Evolutionary conservation across 306 rosid genomes (phyloP), one percentile per base, ranked within the genome.

Genomic region (Adenanthera pavonina): DNA sequence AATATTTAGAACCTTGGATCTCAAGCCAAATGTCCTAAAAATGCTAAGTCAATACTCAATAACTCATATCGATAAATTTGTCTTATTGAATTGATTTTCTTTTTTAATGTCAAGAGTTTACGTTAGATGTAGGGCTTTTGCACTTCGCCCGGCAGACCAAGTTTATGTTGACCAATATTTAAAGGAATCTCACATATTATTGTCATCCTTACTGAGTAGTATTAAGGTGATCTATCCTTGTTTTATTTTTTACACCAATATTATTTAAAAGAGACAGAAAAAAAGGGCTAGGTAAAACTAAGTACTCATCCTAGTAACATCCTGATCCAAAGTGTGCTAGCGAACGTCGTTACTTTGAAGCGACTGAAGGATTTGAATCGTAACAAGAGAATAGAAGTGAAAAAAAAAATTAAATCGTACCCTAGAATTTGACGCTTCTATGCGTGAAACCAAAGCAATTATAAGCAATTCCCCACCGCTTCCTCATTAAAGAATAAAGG

Each of bases 401-500:
- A 11, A 11, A 13, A 25, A 19, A 56, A 19, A 54, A 1, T 70
- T n/a, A 68, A 80, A 72, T 49, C 36, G 79, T 25, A 17, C 15
- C 8, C 4, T 5, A 75, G 76, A 82, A 46, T 43, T 25, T 81
- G 84, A 84, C 60, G n/a, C 61, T 53, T 87, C 64, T 69, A 74
- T 51, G 89, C 85, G 85, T 87, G 82, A 84, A 83, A 74, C 79
- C 74, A 84, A 87, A 83, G 87, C 85, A 4, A 84, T 20, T 8
- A 25, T 25, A 25, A 47, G 75, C 17, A 20, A 47, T 46, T 77
- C 76, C 84, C 84, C 81, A 85, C 84, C 78, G 82, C 81, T 60
- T 82, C 57, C 48, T 53, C 82, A 70, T 48, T 65, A 71, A 73
- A 72, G 79, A 48, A 40, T 46, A 82, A 82, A 71, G 77, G 73